Evolutionary conservation across 345 rosid species (phyloP), one percentile per base, ranked within the genome.

Genomic region (Nasturtium officinale): DNA sequence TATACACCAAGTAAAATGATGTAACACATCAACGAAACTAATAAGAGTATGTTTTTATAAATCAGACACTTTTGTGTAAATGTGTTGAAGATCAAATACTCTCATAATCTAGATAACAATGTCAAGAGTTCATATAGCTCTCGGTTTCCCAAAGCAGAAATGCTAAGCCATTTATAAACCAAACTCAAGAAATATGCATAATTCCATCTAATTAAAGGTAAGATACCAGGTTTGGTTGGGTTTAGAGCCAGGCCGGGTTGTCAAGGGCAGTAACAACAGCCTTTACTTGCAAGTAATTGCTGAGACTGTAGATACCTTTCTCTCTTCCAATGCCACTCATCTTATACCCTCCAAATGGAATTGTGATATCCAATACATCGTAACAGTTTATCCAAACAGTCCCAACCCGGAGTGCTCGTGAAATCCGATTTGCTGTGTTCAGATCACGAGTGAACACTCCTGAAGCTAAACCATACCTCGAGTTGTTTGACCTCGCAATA

Each of bases 281-380:
- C 83, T 94, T 94, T 37, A 91, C 85, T 83, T 94, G 99, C 89
- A 89, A 80, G 86, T 91, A 94, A 76, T 82, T 87, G 67, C 0
- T 73, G 48, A 91, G 97, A 71, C 92, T 73, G 79, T 94, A 87
- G 33, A 87, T 72, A 23, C 98, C 91, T 82, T 94, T 91, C 78
- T 91, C 98, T 77, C 97, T 88, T 9, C 98, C 97, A 0, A 76
- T 78, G 5, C 98, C 98, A 63, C 96, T 94, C 96, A 89, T 89
- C 82, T 94, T 94, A 81, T 82, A 94, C 35, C 98, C 98, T 10
- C 97, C 98, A 68, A 94, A 91, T 30, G 98, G 98, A 71, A 91
- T 82, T 0, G 93, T 82, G 11, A 90, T 89, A 81, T 94, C 97
- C 32, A 94, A 84, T 28, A 83, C 58, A 71, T 94, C 93, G 7